Base-by-base conservation (phyloP, 2,329 filamentous ascomycete species). In the Kalaharituber pfeilii region DNA sequence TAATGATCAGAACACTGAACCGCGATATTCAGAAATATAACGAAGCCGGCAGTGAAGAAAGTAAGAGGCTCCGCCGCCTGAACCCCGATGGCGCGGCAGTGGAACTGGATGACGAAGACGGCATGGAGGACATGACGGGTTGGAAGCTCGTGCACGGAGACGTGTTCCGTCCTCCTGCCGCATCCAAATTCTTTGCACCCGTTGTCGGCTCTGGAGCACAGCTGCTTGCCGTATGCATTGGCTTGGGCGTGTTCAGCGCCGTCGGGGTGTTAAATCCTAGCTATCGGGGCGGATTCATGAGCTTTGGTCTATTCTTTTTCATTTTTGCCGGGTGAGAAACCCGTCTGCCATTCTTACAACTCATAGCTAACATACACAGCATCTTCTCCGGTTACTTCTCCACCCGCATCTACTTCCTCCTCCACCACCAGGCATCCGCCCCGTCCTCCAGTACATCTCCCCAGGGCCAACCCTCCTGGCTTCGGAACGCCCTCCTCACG, bases 91-190 rank as follows among this genome's bases (percentile, higher is more conserved):
- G 52, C 42, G 47, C 47, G 4, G 52, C 50, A 8, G 71, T 60
- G 36, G 76, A 73, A 52, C 70, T 67, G 61, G 65, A 70, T 53
- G 84, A 86, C 50, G 84, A 86, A 1, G 83, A 87, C 61, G 69
- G 76, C 0, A 67, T 85, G 5, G 86, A 94, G 63, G 86, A 94
- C 62, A 75, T 84, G 26, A 85, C 84, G 1, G 86, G 86, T 51
- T 94, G 86, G 86, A 94, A 94, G 67, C 72, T 91, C 15, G 73
- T 94, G 2, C 85, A 93, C 64, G 84, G 78, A n/a, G 86, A 94
- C 67, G 84, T 93, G 3, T 94, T 94, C 71, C 77, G 86, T 49
- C 73, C 80, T 25, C 86, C 86, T 0, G 68, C 72, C 2, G 77
- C 79, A 59, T 84, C 84, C 26, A 77, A 79, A 51, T 72, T 94